Percentiles rank a stretch among this genome's conserved stretches.
These are phyloP conservation scores for Hagleromyces aurorensis DNA, from an alignment of 805 yeast genomes.

Conservation along the genomic window DNA sequence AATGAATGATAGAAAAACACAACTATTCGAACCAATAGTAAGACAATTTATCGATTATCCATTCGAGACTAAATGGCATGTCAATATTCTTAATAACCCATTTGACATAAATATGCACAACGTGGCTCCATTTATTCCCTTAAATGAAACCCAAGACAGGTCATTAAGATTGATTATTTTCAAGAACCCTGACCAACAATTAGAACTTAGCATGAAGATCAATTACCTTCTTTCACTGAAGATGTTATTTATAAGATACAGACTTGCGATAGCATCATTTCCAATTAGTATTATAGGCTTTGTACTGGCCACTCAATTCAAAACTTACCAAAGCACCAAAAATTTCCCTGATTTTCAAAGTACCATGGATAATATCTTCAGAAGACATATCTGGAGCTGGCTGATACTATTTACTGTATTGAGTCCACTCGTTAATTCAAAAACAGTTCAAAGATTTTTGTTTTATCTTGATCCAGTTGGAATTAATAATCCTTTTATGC, in stretches of 20 bases:
- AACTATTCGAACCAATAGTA: slow-evolving; percentile 49
- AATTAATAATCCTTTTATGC: slow-evolving; percentile 38
- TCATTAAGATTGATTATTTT: slow-evolving; percentile 18
- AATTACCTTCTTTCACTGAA: slow-evolving; percentile 43
- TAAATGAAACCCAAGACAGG: slow-evolving; percentile 15
- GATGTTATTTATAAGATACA: slow-evolving; percentile 63
- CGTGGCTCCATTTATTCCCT: slow-evolving; percentile 61
- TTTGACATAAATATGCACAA: slow-evolving; percentile 45
- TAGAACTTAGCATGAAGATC: slow-evolving; percentile 13
- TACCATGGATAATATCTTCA: slow-evolving; percentile 36
- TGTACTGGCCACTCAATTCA: slow-evolving; percentile 49
- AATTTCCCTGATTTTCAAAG: slow-evolving; percentile 39
- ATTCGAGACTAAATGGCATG: slow-evolving; percentile 73
- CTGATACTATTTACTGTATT: slow-evolving; percentile 27
- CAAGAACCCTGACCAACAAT: slow-evolving; percentile 16
- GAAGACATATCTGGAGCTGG: slow-evolving; percentile 26
- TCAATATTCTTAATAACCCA: slow-evolving; percentile 39
- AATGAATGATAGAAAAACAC: slow-evolving; percentile 1
- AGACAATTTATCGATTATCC: slow-evolving; percentile 61
- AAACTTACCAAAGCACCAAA: slow-evolving; percentile 33
- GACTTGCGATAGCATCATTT: slow-evolving; percentile 64
- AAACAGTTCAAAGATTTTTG: slow-evolving; percentile 33
- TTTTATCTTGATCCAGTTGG: slow-evolving; percentile 47
- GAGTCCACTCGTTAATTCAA: slow-evolving; percentile 32
- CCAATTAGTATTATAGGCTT: slow-evolving; percentile 54